These are phyloP conservation scores for Ustilago lituana DNA, from an alignment of 1,284 basidiomycete species.

Conservation along the genomic window DNA sequence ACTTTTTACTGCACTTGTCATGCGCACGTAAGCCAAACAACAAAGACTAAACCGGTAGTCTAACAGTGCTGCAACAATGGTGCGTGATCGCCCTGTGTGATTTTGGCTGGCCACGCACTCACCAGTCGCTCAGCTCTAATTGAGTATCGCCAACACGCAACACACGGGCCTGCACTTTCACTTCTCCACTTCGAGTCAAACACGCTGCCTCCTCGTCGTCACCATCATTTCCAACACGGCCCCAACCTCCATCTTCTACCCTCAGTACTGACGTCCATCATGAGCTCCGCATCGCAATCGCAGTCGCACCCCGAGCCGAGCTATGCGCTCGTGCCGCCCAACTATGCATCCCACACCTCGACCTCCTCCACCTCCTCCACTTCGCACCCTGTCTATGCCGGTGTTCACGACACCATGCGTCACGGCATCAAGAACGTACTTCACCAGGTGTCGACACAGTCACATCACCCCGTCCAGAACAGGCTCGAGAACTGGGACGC, in stretches of 20 bases:
- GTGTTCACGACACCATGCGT: constrained; percentile 64
- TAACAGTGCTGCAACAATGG: constrained; percentile 3
- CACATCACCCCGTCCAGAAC: constrained; percentile 62
- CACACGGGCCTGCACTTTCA: constrained; percentile 23
- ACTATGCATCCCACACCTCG: constrained; percentile 26
- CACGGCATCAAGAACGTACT: constrained; percentile 56
- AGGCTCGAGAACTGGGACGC: constrained; percentile 77
- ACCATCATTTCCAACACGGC: too few relatives aligned
- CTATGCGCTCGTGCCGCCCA: constrained; percentile 52
- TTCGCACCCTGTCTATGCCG: constrained; percentile 57
- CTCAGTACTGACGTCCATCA: constrained; percentile 6
- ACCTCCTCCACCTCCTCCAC: constrained; percentile 45
- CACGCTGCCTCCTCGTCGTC: too few relatives aligned
- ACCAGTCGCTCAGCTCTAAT: not conserved
- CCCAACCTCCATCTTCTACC: constrained; percentile 3
- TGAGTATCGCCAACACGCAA: constrained; percentile 6
- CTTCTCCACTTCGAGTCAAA: constrained; percentile 14
- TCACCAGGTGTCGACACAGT: constrained; percentile 44
- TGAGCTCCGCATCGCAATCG: constrained; percentile 25
- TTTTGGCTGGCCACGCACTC: constrained; percentile 10
- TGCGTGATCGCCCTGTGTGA: constrained; percentile 21
- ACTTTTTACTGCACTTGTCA: constrained; percentile 7
- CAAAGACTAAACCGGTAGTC: not conserved
- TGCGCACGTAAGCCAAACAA: not conserved
- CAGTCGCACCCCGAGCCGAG: constrained; percentile 31